Evolutionary conservation across 2,329 filamentous ascomycete species (phyloP).

Genomic region (Penicillium sp.): DNA sequence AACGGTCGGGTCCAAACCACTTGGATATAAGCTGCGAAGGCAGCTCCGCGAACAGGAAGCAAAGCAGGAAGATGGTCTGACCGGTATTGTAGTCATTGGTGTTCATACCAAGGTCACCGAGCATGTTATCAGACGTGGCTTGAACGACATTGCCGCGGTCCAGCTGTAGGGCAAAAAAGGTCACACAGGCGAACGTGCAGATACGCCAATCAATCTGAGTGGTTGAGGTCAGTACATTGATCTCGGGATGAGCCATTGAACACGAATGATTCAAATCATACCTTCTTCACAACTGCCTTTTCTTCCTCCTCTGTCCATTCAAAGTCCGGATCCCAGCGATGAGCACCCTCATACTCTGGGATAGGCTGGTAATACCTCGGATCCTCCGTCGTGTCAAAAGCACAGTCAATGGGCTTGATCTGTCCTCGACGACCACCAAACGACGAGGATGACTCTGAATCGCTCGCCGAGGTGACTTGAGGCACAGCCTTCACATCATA

Average conservation of each 20-base stretch:
- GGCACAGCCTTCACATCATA: conserved; percentile 16
- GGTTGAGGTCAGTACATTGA: neutral
- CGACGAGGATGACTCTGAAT: conserved; percentile 24
- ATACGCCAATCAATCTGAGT: conserved; percentile 48
- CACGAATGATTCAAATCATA: conserved; percentile 15
- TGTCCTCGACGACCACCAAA: conserved; percentile 14
- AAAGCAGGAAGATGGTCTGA: conserved; percentile 45
- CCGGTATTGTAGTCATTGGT: conserved; percentile 52
- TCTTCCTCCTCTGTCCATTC: conserved; percentile 52
- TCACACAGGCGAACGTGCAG: conserved; percentile 55
- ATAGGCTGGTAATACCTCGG: conserved; percentile 45
- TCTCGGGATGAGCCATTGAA: no score
- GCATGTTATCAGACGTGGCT: conserved; percentile 64
- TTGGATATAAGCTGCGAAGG: conserved; percentile 65
- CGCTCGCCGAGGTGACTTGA: conserved; percentile 12
- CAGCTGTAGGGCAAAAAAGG: conserved; percentile 67
- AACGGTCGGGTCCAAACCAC: conserved; percentile 61
- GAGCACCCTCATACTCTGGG: conserved; percentile 51
- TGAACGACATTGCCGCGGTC: conserved; percentile 66
- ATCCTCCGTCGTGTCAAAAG: conserved; percentile 44
- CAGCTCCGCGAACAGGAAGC: conserved; percentile 55
- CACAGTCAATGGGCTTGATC: conserved; percentile 26
- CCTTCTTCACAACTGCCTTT: conserved; percentile 45
- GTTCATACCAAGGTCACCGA: conserved; percentile 54
- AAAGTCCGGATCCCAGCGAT: conserved; percentile 53